These are phyloP conservation scores for Macrocystidia cucumis DNA, from an alignment of 1,284 basidiomycete genomes.

Conservation along the genomic window DNA sequence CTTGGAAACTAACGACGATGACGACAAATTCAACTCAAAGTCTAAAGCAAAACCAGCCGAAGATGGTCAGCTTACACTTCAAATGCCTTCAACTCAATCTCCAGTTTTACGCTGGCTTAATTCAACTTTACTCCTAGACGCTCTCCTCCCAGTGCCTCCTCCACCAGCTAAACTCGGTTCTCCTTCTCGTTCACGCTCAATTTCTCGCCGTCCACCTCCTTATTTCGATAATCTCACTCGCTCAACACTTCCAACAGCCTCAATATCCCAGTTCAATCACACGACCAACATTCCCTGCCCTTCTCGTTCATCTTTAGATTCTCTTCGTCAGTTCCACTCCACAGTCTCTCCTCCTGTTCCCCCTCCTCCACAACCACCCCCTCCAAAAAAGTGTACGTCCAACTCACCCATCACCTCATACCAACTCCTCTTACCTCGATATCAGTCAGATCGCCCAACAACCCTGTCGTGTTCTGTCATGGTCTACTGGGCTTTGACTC, in stretches of 20 bases:
- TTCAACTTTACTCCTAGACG: slow-evolving; percentile 28
- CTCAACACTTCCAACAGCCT: slow-evolving; percentile 57
- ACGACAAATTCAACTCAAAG: no score
- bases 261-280: slow-evolving; percentile 34
- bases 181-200: slow-evolving; percentile 22
- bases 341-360: slow-evolving; percentile 15
- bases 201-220: slow-evolving; percentile 43
- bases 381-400: no score
- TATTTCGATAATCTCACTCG: slow-evolving; percentile 56
- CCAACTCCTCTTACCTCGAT: no score
- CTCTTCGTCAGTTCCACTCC: slow-evolving; percentile 46
- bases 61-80: no score
- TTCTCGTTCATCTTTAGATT: slow-evolving; percentile 48
- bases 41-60: no score
- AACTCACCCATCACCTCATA: no score
- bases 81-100: no score
- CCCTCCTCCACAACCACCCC: slow-evolving; percentile 12
- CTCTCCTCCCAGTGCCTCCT: slow-evolving; percentile 29
- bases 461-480: slow-evolving; percentile 91
- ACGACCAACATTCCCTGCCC: slow-evolving; percentile 12
- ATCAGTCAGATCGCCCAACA: slow-evolving; percentile 64
- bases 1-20: no score
- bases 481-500: slow-evolving; percentile 87
- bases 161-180: slow-evolving; percentile 37
- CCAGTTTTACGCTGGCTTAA: no score